phyloP scores from a whole-genome alignment of 805 yeast species.

The Hanseniaspora guilliermondii region DNA sequence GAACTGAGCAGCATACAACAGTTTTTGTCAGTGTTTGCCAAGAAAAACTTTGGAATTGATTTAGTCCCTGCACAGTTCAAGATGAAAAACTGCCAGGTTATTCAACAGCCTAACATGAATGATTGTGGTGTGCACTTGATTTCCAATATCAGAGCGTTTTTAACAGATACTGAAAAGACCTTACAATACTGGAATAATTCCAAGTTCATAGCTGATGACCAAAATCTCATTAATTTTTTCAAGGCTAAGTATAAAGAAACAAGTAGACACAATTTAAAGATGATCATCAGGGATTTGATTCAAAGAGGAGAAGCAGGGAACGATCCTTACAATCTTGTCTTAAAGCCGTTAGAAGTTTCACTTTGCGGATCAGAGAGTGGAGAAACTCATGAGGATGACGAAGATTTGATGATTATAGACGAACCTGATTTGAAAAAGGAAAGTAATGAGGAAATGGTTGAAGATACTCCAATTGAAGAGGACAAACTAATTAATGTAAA shows the following conservation, averaged over 20 bases:
- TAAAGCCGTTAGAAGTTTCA: constrained; percentile 10
- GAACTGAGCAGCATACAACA: constrained; percentile 43
- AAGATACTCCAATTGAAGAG: not conserved
- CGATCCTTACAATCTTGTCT: constrained; percentile 3
- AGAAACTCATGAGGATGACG: not conserved
- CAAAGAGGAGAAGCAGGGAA: constrained; percentile 1
- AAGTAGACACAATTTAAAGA: constrained; percentile 21
- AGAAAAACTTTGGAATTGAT: constrained; percentile 42
- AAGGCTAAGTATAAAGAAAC: constrained; percentile 19
- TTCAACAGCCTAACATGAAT: constrained; percentile 74
- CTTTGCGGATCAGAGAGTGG: constrained; percentile 13
- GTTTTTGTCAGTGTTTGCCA: constrained; percentile 57
- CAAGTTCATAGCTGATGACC: not conserved
- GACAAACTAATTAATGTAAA: not conserved
- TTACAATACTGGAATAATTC: constrained; percentile 36
- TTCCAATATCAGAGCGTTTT: constrained; percentile 51
- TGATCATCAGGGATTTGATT: constrained; percentile 20
- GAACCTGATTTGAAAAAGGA: constrained; percentile 1
- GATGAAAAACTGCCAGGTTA: constrained; percentile 45
- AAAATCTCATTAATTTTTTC: constrained; percentile 22
- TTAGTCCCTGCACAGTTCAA: constrained; percentile 38
- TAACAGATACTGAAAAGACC: constrained; percentile 38
- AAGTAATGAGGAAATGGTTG: constrained; percentile 20
- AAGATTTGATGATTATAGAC: not conserved
- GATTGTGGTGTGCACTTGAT: constrained; percentile 94